phyloP scores from a whole-genome alignment of 257 asterid species.

The Penstemon eatonii region DNA sequence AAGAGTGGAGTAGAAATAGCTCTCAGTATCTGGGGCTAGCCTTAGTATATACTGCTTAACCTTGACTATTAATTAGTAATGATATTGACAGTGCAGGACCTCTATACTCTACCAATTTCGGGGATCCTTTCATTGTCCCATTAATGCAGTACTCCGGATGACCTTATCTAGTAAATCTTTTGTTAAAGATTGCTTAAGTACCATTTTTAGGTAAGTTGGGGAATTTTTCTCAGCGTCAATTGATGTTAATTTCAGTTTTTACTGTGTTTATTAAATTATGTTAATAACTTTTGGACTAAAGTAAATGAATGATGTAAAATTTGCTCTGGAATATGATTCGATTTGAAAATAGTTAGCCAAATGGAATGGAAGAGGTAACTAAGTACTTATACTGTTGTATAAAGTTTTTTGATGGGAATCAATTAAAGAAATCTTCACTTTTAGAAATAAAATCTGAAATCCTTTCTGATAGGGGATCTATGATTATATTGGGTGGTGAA shows the following conservation, averaged over 20 bases:
- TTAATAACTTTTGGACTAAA: neutral
- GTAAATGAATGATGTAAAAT: no score
- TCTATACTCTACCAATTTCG: neutral
- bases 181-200: neutral
- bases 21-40: conserved; percentile 1
- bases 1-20: neutral
- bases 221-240: neutral
- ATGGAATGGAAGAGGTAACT: no score
- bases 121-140: conserved; percentile 2
- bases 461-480: neutral
- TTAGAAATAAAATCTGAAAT: neutral
- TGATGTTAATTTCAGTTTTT: conserved; percentile 14
- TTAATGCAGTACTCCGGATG: neutral
- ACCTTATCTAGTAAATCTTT: neutral
- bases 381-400: no score
- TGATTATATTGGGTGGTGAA: neutral
- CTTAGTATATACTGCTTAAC: neutral
- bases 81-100: neutral
- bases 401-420: neutral
- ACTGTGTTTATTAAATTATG: neutral
- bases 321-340: no score
- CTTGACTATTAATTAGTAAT: neutral
- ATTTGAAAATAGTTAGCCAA: no score
- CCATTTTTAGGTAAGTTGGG: conserved; percentile 1
- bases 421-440: neutral